Evolutionary conservation across 2,329 filamentous ascomycete species (phyloP).

Genomic region (Tolypocladium ophioglossoides): DNA sequence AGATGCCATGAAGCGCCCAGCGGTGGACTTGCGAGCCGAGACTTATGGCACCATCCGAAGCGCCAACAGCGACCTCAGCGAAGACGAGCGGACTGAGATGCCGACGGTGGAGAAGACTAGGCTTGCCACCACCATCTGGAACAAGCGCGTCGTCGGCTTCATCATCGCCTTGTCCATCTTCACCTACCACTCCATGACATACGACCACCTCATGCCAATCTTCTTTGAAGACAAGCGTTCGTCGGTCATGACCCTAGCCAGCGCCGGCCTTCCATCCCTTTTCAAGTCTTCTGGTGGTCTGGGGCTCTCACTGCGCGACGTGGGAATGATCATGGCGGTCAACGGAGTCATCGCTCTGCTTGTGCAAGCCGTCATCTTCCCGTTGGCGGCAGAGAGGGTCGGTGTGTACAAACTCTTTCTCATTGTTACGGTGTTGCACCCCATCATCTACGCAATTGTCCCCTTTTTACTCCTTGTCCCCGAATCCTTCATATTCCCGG

Average conservation of each 20-base stretch:
- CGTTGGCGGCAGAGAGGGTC: slow-evolving; percentile 44
- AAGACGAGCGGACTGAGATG: slow-evolving; percentile 21
- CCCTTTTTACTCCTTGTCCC: slow-evolving; percentile 48
- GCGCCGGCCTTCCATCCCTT: slow-evolving; percentile 22
- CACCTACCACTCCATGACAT: slow-evolving; percentile 92
- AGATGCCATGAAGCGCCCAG: slow-evolving; percentile 61
- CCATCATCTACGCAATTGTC: slow-evolving; percentile 49
- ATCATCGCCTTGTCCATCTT: slow-evolving; percentile 80
- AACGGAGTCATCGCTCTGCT: slow-evolving; percentile 49
- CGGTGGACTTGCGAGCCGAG: slow-evolving; percentile 65
- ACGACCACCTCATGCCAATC: slow-evolving; percentile 83
- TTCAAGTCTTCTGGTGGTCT: slow-evolving; percentile 52
- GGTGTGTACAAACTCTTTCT: slow-evolving; percentile 52
- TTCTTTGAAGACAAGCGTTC: slow-evolving; percentile 73
- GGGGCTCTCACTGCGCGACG: slow-evolving; percentile 50
- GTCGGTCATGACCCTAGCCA: slow-evolving; percentile 24
- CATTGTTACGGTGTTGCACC: slow-evolving; percentile 47
- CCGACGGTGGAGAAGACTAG: slow-evolving; percentile 21
- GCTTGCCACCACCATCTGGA: slow-evolving; percentile 33
- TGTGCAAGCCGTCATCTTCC: slow-evolving; percentile 51
- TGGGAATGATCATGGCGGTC: slow-evolving; percentile 50
- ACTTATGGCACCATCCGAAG: slow-evolving; percentile 63
- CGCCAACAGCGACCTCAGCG: slow-evolving; percentile 33
- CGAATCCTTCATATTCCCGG: slow-evolving; percentile 36
- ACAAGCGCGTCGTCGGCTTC: slow-evolving; percentile 59